phyloP scores from a whole-genome alignment of 208 protist species.

The Acanthamoeba rhysodes region DNA sequence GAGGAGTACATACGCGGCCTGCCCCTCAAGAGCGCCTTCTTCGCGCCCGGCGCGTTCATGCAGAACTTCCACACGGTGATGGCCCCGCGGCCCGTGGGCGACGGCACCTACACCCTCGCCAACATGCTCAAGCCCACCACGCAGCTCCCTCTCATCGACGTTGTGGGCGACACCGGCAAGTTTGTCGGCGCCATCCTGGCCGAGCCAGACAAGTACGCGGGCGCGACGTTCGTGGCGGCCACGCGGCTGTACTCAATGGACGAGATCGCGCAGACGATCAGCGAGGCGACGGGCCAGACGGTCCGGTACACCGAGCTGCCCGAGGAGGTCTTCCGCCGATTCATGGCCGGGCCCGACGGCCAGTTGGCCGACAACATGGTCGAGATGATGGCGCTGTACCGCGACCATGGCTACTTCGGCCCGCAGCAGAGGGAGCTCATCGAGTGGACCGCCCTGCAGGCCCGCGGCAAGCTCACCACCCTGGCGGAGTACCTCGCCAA shows the following conservation, averaged over 20 bases:
- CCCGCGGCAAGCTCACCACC: background rate
- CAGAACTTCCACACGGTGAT: background rate
- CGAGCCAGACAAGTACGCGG: background rate
- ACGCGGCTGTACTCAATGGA: background rate
- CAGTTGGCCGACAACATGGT: background rate
- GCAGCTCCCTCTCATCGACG: background rate
- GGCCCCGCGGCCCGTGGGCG: background rate
- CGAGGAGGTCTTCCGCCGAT: background rate
- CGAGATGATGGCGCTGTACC: background rate
- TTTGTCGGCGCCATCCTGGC: constrained; percentile 8
- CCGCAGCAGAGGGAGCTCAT: background rate
- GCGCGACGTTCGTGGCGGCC: background rate
- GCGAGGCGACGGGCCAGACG: background rate
- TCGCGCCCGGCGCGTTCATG: background rate
- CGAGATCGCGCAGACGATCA: background rate
- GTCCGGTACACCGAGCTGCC: background rate
- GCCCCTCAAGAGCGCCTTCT: constrained; percentile 3
- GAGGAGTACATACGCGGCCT: constrained; percentile 12
- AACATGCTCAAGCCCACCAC: background rate
- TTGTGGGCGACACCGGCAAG: background rate
- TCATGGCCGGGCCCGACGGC: background rate
- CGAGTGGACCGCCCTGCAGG: background rate
- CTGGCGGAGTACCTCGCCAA: background rate
- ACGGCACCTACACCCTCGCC: background rate
- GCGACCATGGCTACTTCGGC: background rate